phyloP scores from a whole-genome alignment of 2,329 filamentous ascomycete species.

The Hirsutella thompsonii region DNA sequence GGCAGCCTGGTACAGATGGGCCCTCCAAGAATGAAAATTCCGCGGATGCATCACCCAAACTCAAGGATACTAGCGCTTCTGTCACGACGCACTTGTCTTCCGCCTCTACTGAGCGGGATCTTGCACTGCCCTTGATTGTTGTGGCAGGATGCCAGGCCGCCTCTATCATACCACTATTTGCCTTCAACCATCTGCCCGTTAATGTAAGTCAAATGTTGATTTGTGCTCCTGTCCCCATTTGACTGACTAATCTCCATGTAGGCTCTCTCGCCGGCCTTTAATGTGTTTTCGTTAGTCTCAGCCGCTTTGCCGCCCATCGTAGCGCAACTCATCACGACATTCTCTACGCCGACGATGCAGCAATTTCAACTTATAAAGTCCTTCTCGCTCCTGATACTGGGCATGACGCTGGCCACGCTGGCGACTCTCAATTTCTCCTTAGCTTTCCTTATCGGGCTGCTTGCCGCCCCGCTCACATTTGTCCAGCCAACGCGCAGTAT shows the following conservation, averaged over 20 bases:
- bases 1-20: slow-evolving; percentile 27
- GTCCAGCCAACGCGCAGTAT: slow-evolving; percentile 33
- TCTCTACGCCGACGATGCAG: slow-evolving; percentile 45
- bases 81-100: slow-evolving; percentile 10
- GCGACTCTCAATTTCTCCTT: slow-evolving; percentile 95
- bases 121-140: slow-evolving; percentile 61
- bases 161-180: slow-evolving; percentile 67
- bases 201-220: slow-evolving; percentile 35
- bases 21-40: not conserved
- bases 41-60: not conserved
- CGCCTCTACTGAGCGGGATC: slow-evolving; percentile 42
- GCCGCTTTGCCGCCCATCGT: slow-evolving; percentile 42
- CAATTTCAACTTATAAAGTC: slow-evolving; percentile 73
- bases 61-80: slow-evolving; percentile 13
- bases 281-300: slow-evolving; percentile 41
- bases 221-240: not conserved
- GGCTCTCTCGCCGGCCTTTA: slow-evolving; percentile 48
- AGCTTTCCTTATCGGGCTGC: slow-evolving; percentile 69
- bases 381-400: slow-evolving; percentile 83
- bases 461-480: slow-evolving; percentile 72
- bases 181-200: slow-evolving; percentile 66
- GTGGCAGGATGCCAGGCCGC: slow-evolving; percentile 63
- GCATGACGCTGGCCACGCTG: slow-evolving; percentile 82
- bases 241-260: slow-evolving; percentile 16
- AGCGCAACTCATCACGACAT: slow-evolving; percentile 38